These are phyloP conservation scores for Plasmodium vivax DNA, from an alignment of 169 alveolate genomes.

Conservation along the genomic window DNA sequence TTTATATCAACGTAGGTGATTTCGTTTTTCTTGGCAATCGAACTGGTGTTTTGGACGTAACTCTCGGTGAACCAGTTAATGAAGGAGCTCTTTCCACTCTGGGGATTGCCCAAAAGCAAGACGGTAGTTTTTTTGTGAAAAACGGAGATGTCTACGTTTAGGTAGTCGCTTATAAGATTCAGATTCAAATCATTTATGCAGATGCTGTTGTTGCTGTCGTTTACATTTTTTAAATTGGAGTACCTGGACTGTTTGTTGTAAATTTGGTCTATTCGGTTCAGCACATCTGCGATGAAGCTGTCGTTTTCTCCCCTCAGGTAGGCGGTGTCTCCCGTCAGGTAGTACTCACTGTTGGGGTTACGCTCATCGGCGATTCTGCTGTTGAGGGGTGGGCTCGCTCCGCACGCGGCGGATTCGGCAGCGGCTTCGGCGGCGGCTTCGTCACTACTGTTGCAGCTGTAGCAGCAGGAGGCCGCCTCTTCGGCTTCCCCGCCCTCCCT, in stretches of 20 bases:
- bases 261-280: slow-evolving; percentile 53
- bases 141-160: slow-evolving; percentile 67
- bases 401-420: not conserved
- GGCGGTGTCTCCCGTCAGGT: not conserved
- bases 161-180: slow-evolving; percentile 51
- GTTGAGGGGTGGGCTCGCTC: not conserved
- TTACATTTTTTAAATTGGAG: slow-evolving; percentile 37
- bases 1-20: slow-evolving; percentile 61
- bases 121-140: slow-evolving; percentile 58
- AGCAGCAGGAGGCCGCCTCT: not conserved
- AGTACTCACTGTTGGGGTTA: not conserved
- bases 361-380: not conserved
- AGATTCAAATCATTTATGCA: slow-evolving; percentile 51
- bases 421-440: not conserved
- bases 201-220: slow-evolving; percentile 33
- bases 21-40: slow-evolving; percentile 13
- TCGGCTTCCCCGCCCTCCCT: not conserved
- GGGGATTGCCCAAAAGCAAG: slow-evolving; percentile 18
- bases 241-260: slow-evolving; percentile 46
- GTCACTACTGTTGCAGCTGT: slow-evolving; percentile 3
- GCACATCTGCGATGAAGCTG: slow-evolving; percentile 13
- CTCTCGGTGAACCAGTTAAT: slow-evolving; percentile 49
- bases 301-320: slow-evolving; percentile 16
- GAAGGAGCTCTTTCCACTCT: slow-evolving; percentile 67
- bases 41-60: slow-evolving; percentile 55